phyloP scores from a whole-genome alignment of 208 protist genomes.

The Strigomonas oncopelti region DNA sequence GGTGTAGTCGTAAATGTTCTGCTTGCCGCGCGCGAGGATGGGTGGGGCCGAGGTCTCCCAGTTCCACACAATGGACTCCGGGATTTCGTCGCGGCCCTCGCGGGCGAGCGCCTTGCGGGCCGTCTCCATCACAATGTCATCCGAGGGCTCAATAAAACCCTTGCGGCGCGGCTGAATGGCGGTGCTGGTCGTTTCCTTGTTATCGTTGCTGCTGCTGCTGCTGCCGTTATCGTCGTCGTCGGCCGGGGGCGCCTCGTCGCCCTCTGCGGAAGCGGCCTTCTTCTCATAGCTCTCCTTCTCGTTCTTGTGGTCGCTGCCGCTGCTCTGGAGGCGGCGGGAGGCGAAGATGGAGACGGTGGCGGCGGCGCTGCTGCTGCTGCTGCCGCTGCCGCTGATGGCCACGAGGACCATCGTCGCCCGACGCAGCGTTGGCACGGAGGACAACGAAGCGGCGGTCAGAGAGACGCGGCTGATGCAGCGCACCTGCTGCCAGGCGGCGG shows the following conservation, averaged over 20 bases:
- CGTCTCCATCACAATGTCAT: conserved; percentile 84
- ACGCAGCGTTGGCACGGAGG: too few relatives aligned
- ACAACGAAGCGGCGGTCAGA: too few relatives aligned
- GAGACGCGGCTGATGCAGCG: too few relatives aligned
- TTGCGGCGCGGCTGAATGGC: conserved; percentile 33
- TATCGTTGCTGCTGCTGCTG: neutral
- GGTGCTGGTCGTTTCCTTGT: neutral
- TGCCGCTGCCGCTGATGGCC: conserved; percentile 1
- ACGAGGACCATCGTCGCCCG: too few relatives aligned
- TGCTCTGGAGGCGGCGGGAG: neutral
- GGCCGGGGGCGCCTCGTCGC: too few relatives aligned
- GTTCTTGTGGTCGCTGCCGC: neutral
- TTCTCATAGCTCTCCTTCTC: neutral
- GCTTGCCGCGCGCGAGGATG: conserved; percentile 71
- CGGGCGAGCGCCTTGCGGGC: conserved; percentile 74
- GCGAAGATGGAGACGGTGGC: neutral
- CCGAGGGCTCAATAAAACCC: conserved; percentile 75
- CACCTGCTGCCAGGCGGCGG: too few relatives aligned
- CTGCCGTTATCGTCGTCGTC: neutral
- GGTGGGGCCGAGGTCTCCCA: conserved; percentile 73
- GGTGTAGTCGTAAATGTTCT: conserved; percentile 82
- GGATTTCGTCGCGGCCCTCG: conserved; percentile 69
- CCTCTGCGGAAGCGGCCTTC: neutral
- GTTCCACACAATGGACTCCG: conserved; percentile 72
- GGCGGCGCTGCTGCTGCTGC: neutral